Conservation (phyloP, 208 protist species). For the Acanthamoeba polyphaga region DNA sequence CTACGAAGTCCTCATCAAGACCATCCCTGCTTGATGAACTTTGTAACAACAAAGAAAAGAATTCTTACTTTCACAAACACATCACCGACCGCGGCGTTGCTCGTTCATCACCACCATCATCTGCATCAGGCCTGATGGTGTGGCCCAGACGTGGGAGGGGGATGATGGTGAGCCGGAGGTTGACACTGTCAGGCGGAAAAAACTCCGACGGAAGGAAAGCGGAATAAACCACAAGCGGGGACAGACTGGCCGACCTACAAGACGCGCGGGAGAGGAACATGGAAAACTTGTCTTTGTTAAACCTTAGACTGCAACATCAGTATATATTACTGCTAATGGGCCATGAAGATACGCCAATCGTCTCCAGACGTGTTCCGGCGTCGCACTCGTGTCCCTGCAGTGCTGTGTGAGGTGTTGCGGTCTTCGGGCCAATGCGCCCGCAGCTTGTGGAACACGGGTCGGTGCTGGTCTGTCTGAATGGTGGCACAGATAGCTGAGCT, state of each 20-base stretch:
- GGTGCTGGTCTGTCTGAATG: not conserved
- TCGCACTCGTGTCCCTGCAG: not conserved
- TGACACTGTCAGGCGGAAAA: too few species aligned
- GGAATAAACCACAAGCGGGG: slow-evolving; percentile 18
- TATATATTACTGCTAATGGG: slow-evolving; percentile 54
- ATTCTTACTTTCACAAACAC: too few species aligned
- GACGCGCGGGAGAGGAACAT: not conserved
- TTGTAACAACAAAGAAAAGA: too few species aligned
- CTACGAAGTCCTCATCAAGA: slow-evolving; percentile 51
- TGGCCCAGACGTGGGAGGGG: too few species aligned
- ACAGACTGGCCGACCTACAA: not conserved
- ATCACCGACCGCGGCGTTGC: too few species aligned
- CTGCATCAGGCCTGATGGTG: too few species aligned
- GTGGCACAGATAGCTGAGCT: slow-evolving; percentile 63
- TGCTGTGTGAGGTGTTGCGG: slow-evolving; percentile 38
- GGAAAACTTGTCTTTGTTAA: slow-evolving; percentile 61
- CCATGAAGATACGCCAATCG: slow-evolving; percentile 35
- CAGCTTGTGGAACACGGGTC: not conserved
- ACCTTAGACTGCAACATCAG: slow-evolving; percentile 71
- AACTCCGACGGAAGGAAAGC: too few species aligned
- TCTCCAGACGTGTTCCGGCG: not conserved
- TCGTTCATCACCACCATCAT: too few species aligned
- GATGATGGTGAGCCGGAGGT: too few species aligned
- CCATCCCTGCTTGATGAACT: slow-evolving; percentile 1
- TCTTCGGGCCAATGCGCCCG: slow-evolving; percentile 14